Percentiles rank a stretch among this genome's conserved stretches.
These are phyloP conservation scores for Cladosporium halotolerans DNA, from an alignment of 2,329 filamentous ascomycete genomes.

Conservation along the genomic window DNA sequence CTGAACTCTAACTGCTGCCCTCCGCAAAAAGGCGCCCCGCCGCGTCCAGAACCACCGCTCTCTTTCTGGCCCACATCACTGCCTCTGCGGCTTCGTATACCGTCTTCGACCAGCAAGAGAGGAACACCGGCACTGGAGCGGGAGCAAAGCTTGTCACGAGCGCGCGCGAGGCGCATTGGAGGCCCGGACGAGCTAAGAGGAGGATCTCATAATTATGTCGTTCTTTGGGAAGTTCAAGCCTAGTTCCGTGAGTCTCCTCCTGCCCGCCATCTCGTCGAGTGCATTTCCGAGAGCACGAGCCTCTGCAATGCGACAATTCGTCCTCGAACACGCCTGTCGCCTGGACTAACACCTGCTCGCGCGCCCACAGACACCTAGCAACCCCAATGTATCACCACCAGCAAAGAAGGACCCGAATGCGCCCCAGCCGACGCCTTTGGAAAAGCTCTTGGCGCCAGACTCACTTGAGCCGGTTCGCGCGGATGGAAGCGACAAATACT, in stretches of 20 bases:
- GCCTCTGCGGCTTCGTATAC: not conserved
- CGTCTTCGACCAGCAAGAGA: not conserved
- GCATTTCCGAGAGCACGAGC: too few species aligned
- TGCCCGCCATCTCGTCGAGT: too few species aligned
- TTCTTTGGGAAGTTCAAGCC: constrained; percentile 51
- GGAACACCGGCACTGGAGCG: not conserved
- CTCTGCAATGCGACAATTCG: too few species aligned
- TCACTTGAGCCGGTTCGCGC: constrained; percentile 73
- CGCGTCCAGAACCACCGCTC: not conserved
- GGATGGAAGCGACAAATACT: constrained; percentile 96
- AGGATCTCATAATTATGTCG: constrained; percentile 34
- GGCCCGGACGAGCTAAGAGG: constrained; percentile 1
- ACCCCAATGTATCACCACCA: constrained; percentile 40
- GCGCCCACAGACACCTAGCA: constrained; percentile 42
- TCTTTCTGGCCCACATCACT: not conserved
- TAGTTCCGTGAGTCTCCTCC: constrained; percentile 36
- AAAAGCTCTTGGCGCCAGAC: constrained; percentile 68
- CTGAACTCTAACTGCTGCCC: not conserved
- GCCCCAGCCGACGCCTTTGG: constrained; percentile 52
- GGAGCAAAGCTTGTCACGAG: constrained; percentile 3
- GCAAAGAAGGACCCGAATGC: constrained; percentile 56
- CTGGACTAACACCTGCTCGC: constrained; percentile 14
- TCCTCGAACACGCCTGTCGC: too few species aligned
- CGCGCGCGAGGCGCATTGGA: constrained; percentile 10
- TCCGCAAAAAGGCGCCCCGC: not conserved